Conservation (phyloP, 176 grass and related monocot genomes). For the Phragmites australis region DNA sequence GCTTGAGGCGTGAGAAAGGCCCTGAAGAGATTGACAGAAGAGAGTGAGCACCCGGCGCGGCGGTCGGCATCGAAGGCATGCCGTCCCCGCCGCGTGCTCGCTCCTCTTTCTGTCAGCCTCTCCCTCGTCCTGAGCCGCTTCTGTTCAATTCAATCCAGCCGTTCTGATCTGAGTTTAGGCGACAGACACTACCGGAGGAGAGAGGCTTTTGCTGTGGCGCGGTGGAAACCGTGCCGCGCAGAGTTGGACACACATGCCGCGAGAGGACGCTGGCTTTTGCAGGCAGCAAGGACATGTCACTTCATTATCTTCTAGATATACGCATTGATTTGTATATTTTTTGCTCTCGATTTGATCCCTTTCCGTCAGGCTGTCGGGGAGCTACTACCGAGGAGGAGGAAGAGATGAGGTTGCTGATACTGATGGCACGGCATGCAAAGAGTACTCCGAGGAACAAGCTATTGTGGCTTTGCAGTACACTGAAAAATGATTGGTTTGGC, state of each 20-base stretch:
- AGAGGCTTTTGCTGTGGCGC: neutral
- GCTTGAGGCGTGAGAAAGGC: neutral
- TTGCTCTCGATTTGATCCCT: constrained; percentile 15
- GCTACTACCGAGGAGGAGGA: constrained; percentile 38
- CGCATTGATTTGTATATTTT: constrained; percentile 23
- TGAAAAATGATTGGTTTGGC: constrained; percentile 38
- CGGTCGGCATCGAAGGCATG: constrained; percentile 8
- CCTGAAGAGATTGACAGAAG: constrained; percentile 46
- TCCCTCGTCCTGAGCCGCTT: neutral
- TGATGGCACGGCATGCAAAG: constrained; percentile 7
- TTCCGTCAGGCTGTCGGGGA: constrained; percentile 32
- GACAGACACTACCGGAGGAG: neutral
- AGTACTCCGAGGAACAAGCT: neutral
- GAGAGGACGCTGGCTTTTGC: constrained; percentile 28
- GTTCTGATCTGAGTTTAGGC: neutral
- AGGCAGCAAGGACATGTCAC: constrained; percentile 29
- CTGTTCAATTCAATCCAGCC: neutral
- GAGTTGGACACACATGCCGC: constrained; percentile 28
- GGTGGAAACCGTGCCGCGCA: constrained; percentile 27
- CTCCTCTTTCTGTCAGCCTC: constrained; percentile 57
- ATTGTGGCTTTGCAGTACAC: constrained; percentile 23
- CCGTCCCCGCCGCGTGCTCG: constrained; percentile 43
- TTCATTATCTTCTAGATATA: constrained; percentile 34
- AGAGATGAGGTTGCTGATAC: neutral
- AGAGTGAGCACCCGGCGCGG: constrained; percentile 56